Conservation (phyloP, 345 rosid genomes). For the Citrus hindsii region DNA sequence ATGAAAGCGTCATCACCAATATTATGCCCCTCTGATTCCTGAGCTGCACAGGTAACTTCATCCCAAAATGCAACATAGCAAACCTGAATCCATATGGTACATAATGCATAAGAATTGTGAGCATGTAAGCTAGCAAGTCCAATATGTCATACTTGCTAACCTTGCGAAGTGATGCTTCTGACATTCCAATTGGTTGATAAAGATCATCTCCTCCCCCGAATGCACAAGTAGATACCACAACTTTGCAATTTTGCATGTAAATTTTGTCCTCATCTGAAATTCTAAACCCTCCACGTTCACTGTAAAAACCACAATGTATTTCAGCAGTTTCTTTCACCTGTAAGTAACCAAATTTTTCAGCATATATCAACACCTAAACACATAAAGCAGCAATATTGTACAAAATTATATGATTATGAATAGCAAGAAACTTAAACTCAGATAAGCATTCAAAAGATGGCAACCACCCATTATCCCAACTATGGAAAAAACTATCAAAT, state of each 20-base stretch:
- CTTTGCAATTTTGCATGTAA: slow-evolving; percentile 60
- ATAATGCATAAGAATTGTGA: slow-evolving; percentile 13
- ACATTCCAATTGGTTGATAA: slow-evolving; percentile 91
- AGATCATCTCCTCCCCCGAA: slow-evolving; percentile 99
- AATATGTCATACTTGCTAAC: slow-evolving; percentile 36
- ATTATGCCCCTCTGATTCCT: slow-evolving; percentile 55
- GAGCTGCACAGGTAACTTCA: slow-evolving; percentile 70
- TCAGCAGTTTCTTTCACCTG: slow-evolving; percentile 66
- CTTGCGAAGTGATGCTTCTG: slow-evolving; percentile 59
- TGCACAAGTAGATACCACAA: slow-evolving; percentile 86
- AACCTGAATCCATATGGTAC: slow-evolving; percentile 52
- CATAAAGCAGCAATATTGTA: background rate
- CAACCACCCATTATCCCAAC: background rate
- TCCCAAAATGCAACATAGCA: slow-evolving; percentile 98
- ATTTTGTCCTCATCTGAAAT: slow-evolving; percentile 60
- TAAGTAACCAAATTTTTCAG: slow-evolving; percentile 11
- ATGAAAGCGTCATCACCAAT: slow-evolving; percentile 51
- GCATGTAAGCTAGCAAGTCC: slow-evolving; percentile 10
- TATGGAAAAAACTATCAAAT: background rate
- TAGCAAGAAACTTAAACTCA: background rate
- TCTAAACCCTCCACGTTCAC: slow-evolving; percentile 72
- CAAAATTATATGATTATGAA: background rate
- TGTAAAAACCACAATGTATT: slow-evolving; percentile 83
- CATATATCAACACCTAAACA: slow-evolving; percentile 5
- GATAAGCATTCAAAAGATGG: background rate